Base-by-base conservation (phyloP, 108 stramenopile genomes). In the Cylindrotheca fusiformis region DNA sequence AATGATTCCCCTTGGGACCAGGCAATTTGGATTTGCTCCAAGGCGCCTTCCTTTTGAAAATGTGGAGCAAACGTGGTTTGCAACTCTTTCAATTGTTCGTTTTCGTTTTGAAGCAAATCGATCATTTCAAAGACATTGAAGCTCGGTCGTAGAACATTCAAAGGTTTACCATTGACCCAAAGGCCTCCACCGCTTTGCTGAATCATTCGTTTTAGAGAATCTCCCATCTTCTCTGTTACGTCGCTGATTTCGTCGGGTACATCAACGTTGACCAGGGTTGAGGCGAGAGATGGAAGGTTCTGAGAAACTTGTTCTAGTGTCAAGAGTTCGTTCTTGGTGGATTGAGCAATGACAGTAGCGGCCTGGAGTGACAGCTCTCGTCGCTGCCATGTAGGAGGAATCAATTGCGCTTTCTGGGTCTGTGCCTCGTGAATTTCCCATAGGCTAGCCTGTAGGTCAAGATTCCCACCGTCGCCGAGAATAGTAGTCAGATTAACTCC, bases 91-190 rank as follows among this genome's bases (percentile, higher is more conserved):
- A 94, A 30, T 57, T 47, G 56, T 50, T 70, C 65, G 50, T 84
- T 68, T 74, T 94, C 93, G 46, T 86, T 72, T 48, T 75, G 60
- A 19, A 94, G 41, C 19, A 86, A 53, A 52, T 85, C 61, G 18
- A 94, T 64, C 47, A 94, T 28, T 60, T 89, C 84, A 80, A 91
- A 94, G 0, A 94, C 72, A 63, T 94, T 94, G 72, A 94, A 94
- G 23, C 80, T 81, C 27, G 87, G 81, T 1, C 88, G 81, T 33
- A 85, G 85, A 14, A 91, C 67, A 19, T 68, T 47, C 0, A 89
- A 67, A 32, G 57, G 48, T 33, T 84, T 82, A 14, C 84, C 81
- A 59, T 94, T 94, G 41, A 94, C 74, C 31, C 70, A 85, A 22
- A 90, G 63, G 18, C 76, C 72, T 32, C 83, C 88, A 24, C 71